These are phyloP conservation scores for Yamadazyma kanchanaburiensis DNA, from an alignment of 1,139 yeast species.

Conservation along the genomic window DNA sequence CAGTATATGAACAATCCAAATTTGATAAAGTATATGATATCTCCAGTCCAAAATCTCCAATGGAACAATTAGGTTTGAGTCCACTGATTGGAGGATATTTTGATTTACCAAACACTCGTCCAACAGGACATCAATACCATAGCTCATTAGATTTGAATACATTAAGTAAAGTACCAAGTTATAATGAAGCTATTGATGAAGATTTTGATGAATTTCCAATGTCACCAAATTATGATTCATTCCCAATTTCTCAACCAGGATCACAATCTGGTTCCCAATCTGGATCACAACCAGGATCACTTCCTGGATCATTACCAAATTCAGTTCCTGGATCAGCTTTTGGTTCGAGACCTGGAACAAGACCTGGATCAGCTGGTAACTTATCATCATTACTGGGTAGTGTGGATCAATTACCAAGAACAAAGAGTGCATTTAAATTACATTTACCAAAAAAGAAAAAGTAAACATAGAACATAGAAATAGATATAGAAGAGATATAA, in stretches of 20 bases:
- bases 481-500: too few species aligned
- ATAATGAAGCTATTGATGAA: constrained; percentile 22
- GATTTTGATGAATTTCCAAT: constrained; percentile 16
- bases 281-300: neutral
- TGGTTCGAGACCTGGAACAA: neutral
- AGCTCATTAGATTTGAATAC: constrained; percentile 6
- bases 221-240: constrained; percentile 19
- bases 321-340: neutral
- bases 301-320: constrained; percentile 1
- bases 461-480: too few species aligned
- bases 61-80: constrained; percentile 35
- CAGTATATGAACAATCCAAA: constrained; percentile 37
- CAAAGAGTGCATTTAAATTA: constrained; percentile 10
- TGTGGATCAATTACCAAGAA: too few species aligned
- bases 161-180: constrained; percentile 20
- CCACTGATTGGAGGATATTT: constrained; percentile 10
- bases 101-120: constrained; percentile 10
- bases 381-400: constrained; percentile 3
- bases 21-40: constrained; percentile 37
- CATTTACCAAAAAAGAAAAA: constrained; percentile 8
- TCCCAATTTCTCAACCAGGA: constrained; percentile 1
- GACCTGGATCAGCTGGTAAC: neutral
- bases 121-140: constrained; percentile 14
- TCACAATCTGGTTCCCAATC: too few species aligned
- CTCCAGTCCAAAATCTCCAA: constrained; percentile 33